Conservation (phyloP, 2,329 filamentous ascomycete species). For the Fusarium nodosum region DNA sequence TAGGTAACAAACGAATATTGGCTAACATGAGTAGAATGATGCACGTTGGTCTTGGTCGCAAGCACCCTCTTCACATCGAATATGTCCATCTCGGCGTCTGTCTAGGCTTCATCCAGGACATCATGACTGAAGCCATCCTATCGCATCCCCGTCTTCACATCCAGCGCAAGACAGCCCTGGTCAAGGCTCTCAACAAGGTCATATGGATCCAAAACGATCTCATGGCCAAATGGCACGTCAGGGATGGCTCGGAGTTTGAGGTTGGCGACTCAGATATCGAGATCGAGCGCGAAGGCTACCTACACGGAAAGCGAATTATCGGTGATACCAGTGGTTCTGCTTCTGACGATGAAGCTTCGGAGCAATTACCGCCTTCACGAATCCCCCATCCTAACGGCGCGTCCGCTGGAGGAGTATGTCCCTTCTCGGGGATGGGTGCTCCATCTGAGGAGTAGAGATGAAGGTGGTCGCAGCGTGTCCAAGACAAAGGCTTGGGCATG, state of each 20-base stretch:
- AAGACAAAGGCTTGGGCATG: not conserved
- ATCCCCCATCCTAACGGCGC: conserved; percentile 40
- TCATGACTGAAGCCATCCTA: conserved; percentile 81
- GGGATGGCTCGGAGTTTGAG: conserved; percentile 74
- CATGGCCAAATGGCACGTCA: conserved; percentile 85
- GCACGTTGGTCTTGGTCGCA: conserved; percentile 81
- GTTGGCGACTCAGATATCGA: conserved; percentile 61
- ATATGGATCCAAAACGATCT: conserved; percentile 92
- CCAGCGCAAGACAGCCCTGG: conserved; percentile 77
- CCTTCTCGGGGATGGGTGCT: conserved; percentile 47
- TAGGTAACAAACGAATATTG: not conserved
- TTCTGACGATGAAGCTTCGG: conserved; percentile 41
- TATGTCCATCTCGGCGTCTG: conserved; percentile 82
- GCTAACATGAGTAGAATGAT: conserved; percentile 69
- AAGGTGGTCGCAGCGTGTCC: not conserved
- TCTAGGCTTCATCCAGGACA: conserved; percentile 81
- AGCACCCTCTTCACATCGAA: conserved; percentile 81
- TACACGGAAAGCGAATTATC: conserved; percentile 73
- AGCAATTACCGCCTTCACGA: conserved; percentile 29
- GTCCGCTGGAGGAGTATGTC: conserved; percentile 44
- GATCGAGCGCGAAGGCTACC: conserved; percentile 72
- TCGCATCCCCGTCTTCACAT: conserved; percentile 76
- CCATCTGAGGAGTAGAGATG: conserved; percentile 27
- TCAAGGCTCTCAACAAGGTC: conserved; percentile 83
- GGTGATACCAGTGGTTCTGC: conserved; percentile 50